A percentile compares a stretch with the other conserved stretches of the same genome.
Evolutionary conservation across 441 rosid species (phyloP).

Genomic region (Jatropha podagrica): DNA sequence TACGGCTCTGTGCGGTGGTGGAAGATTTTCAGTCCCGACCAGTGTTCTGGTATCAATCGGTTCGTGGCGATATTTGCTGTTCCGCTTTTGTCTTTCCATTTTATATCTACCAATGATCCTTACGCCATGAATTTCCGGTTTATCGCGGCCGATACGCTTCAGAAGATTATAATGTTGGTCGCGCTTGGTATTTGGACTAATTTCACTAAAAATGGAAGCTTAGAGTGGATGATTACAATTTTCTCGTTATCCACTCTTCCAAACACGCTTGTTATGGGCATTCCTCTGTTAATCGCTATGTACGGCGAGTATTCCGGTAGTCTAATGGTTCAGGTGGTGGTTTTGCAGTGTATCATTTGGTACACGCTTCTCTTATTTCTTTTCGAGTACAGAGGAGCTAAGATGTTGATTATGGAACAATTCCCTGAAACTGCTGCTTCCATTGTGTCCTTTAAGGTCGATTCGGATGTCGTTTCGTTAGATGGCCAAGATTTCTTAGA

Average conservation of each 20-base stretch:
- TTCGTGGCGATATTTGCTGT: slow-evolving; percentile 80
- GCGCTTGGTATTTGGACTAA: slow-evolving; percentile 50
- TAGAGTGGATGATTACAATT: slow-evolving; percentile 71
- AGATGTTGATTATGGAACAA: slow-evolving; percentile 77
- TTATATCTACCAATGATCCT: slow-evolving; percentile 59
- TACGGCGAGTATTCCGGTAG: slow-evolving; percentile 55
- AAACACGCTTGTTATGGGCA: slow-evolving; percentile 77
- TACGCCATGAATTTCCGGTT: slow-evolving; percentile 64
- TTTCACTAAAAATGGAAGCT: slow-evolving; percentile 45
- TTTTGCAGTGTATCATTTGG: slow-evolving; percentile 77
- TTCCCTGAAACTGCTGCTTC: slow-evolving; percentile 94
- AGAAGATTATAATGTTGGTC: slow-evolving; percentile 51
- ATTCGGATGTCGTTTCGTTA: slow-evolving; percentile 83
- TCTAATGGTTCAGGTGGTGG: slow-evolving; percentile 74
- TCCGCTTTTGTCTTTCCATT: slow-evolving; percentile 68
- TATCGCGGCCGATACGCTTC: slow-evolving; percentile 73
- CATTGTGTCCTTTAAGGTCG: slow-evolving; percentile 90
- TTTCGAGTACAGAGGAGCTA: slow-evolving; percentile 79
- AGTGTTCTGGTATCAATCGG: slow-evolving; percentile 81
- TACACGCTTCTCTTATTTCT: slow-evolving; percentile 65
- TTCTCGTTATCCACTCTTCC: slow-evolving; percentile 75
- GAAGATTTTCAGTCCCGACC: slow-evolving; percentile 76
- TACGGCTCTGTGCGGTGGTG: slow-evolving; percentile 83
- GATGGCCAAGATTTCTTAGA: slow-evolving; percentile 80
- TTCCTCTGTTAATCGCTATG: slow-evolving; percentile 69